Base-by-base conservation (phyloP, 306 rosid genomes). In the Cucurbita ficifolia region DNA sequence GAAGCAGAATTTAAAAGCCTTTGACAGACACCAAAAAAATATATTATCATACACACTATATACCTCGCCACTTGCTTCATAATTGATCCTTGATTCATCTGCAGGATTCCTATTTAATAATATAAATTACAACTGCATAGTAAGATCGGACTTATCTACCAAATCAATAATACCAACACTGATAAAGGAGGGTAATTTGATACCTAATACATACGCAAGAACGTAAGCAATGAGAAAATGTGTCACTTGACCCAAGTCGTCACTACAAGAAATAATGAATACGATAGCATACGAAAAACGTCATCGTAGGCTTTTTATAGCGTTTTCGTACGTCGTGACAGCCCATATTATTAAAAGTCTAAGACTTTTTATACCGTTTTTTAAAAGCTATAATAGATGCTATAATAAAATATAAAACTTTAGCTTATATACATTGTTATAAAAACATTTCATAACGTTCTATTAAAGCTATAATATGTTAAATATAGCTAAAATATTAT, bases 31-130 rank as follows among this genome's bases (percentile, higher is more conserved):
- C 46, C 12, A 65, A 22, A 58, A 58, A 2, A 24, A 35, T 29
- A 54, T 71, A 33, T 69, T 51, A 22, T 77, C 59, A 55, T 45
- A 8, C 8, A 69, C 48, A 63, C 29, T 38, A 62, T 70, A 75
- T 85, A 95, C 97, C 99, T 91, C 99, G 74, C 99, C 99, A 63
- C 76, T 89, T 76, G 79, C 81, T 83, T 89, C 91, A 78, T 95
- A 95, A 80, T 84, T 83, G 61, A 52, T 80, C 77, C 52, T 88
- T 52, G 81, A 81, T 29, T 73, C 76, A 50, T 79, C 85, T 63
- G 81, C 74, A 52, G 71, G 18, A 55, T 77, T 79, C 22, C 81
- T 59, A 73, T 80, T 81, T 14, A 17, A 85, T 82, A 82, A 70
- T 36, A 50, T 8, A 50, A 50, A 50, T 70, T 46, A 29, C 22